Conservation (phyloP, 768 basidiomycete species). For the Russula ochroleuca region DNA sequence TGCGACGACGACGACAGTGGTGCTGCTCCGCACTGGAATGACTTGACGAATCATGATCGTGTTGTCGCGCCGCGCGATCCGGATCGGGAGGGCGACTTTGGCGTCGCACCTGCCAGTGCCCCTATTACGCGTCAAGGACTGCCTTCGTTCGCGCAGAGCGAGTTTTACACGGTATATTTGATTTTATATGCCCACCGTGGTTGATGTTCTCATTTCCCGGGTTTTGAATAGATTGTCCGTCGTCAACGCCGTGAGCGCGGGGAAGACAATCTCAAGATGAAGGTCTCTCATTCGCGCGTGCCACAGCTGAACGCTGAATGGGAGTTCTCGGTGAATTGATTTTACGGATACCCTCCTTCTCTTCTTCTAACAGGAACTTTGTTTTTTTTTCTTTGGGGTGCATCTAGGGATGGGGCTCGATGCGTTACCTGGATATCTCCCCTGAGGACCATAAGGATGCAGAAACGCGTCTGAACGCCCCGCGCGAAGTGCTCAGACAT, state of each 20-base stretch:
- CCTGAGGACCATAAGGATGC: conserved; percentile 16
- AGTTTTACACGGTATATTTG: conserved; percentile 17
- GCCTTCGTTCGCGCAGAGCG: conserved; percentile 24
- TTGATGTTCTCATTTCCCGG: too few species aligned
- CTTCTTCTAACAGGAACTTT: neutral
- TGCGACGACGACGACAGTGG: neutral
- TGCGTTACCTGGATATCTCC: conserved; percentile 26
- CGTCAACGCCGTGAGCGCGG: conserved; percentile 23
- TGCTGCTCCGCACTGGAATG: neutral
- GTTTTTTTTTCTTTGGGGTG: too few species aligned
- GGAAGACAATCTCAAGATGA: conserved; percentile 24
- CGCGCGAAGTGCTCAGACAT: conserved; percentile 20
- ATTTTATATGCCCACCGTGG: neutral
- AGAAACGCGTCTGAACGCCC: conserved; percentile 7
- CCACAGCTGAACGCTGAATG: conserved; percentile 21
- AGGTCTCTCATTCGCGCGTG: conserved; percentile 17
- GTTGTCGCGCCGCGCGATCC: neutral
- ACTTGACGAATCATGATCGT: neutral
- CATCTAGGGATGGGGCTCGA: conserved; percentile 29
- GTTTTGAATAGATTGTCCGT: conserved; percentile 21
- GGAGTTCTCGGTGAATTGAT: conserved; percentile 22
- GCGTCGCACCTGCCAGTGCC: too few species aligned
- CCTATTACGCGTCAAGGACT: neutral
- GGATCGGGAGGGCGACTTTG: neutral
- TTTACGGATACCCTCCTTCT: neutral